phyloP scores from a whole-genome alignment of 495 filamentous ascomycete species.

The Trichoderma virens region DNA sequence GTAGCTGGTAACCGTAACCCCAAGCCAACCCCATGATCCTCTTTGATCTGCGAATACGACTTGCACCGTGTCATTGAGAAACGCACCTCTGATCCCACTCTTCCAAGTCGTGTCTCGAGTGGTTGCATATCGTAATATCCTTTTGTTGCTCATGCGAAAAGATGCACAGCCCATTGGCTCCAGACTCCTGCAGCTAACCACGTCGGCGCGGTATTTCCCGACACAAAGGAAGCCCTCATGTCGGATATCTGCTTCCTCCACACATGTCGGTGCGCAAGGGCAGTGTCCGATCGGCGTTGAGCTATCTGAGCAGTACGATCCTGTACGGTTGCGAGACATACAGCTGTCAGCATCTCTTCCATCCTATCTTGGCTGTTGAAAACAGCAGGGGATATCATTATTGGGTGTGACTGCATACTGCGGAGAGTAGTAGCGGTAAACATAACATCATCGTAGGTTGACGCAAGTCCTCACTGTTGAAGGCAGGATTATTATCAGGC shows the following conservation, averaged over 20 bases:
- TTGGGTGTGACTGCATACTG: background rate
- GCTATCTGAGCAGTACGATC: background rate
- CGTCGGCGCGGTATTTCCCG: constrained; percentile 2
- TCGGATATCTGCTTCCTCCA: constrained; percentile 6
- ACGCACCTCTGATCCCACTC: background rate
- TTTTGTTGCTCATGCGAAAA: background rate
- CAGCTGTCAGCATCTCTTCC: background rate
- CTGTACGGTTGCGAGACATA: constrained; percentile 9
- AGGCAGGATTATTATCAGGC: too few species aligned
- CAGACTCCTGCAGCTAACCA: background rate
- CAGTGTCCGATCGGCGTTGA: background rate
- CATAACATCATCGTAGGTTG: too few species aligned
- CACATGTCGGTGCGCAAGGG: background rate
- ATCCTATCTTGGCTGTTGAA: background rate
- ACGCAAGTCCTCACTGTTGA: too few species aligned
- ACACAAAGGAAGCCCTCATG: background rate
- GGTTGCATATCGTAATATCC: background rate
- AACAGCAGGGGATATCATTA: background rate
- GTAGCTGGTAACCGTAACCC: too few species aligned
- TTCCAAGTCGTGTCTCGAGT: constrained; percentile 1
- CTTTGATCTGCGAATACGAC: background rate
- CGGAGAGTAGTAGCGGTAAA: background rate
- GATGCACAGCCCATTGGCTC: background rate
- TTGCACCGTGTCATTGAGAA: constrained; percentile 1
- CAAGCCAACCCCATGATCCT: background rate